Evolutionary conservation across 257 asterid species (phyloP).

Genomic region (Penstemon newberryi): DNA sequence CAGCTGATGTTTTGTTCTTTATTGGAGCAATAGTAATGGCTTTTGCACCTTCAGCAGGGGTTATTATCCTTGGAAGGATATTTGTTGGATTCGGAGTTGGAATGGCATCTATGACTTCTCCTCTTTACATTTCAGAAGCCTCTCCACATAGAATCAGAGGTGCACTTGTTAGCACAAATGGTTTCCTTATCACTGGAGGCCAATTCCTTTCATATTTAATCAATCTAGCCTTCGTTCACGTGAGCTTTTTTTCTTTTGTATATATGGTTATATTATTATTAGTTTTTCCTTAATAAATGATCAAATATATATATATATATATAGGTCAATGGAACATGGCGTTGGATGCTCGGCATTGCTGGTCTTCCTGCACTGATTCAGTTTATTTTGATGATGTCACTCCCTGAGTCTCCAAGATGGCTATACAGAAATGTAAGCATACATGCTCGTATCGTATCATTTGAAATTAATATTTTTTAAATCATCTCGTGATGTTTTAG

Average conservation of each 20-base stretch:
- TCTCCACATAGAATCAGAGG: conserved; percentile 75
- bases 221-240: conserved; percentile 54
- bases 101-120: conserved; percentile 78
- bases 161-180: conserved; percentile 68
- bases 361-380: conserved; percentile 48
- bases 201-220: conserved; percentile 56
- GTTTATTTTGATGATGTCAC: conserved; percentile 45
- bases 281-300: no score
- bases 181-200: conserved; percentile 63
- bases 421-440: conserved; percentile 41
- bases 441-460: not conserved
- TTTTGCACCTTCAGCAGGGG: conserved; percentile 44
- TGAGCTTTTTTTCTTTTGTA: no score
- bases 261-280: no score
- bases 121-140: conserved; percentile 66
- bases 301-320: no score
- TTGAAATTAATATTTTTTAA: no score
- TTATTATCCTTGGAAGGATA: conserved; percentile 55
- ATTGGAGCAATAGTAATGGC: conserved; percentile 59
- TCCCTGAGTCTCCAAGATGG: conserved; percentile 63
- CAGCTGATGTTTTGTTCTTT: conserved; percentile 57
- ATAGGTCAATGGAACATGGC: conserved; percentile 49
- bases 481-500: no score
- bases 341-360: conserved; percentile 55
- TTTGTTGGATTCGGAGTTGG: conserved; percentile 69